A percentile compares a stretch with the other conserved stretches of the same genome.
These are phyloP conservation scores for Xylariaceae sp. DNA, from an alignment of 2,329 filamentous ascomycete genomes.

Conservation along the genomic window DNA sequence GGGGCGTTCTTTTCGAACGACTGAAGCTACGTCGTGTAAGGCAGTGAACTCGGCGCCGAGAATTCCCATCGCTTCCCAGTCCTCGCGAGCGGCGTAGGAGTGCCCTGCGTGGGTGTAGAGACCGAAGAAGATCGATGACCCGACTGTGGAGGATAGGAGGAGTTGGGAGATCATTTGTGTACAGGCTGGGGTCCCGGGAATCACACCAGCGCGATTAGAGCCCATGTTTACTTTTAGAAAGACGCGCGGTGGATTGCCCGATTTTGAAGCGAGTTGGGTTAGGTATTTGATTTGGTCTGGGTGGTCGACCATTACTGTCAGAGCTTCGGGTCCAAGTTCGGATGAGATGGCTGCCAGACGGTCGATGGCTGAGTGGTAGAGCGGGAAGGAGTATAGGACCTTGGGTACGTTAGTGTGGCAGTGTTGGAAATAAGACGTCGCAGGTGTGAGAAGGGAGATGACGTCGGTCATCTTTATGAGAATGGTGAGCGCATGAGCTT, in stretches of 20 bases:
- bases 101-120: slow-evolving; percentile 74
- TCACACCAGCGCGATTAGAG: slow-evolving; percentile 66
- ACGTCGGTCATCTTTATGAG: too few species aligned
- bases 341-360: slow-evolving; percentile 58
- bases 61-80: slow-evolving; percentile 51
- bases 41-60: slow-evolving; percentile 52
- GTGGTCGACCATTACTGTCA: slow-evolving; percentile 71
- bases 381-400: slow-evolving; percentile 71
- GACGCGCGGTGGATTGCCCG: slow-evolving; percentile 50
- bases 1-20: slow-evolving; percentile 32
- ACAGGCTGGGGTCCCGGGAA: slow-evolving; percentile 46
- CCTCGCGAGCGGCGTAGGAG: slow-evolving; percentile 60
- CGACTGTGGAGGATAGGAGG: slow-evolving; percentile 41
- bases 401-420: slow-evolving; percentile 25
- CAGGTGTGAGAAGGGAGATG: too few species aligned
- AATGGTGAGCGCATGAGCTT: slow-evolving; percentile 32
- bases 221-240: slow-evolving; percentile 77
- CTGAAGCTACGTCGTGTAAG: slow-evolving; percentile 44
- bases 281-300: slow-evolving; percentile 53
- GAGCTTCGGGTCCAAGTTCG: slow-evolving; percentile 51
- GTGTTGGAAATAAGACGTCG: background rate
- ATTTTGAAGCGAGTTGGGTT: slow-evolving; percentile 40
- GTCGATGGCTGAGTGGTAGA: slow-evolving; percentile 58
- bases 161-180: slow-evolving; percentile 44
- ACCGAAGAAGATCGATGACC: slow-evolving; percentile 50